These are phyloP conservation scores for Candida morakotiae DNA, from an alignment of 805 yeast genomes.

Conservation along the genomic window DNA sequence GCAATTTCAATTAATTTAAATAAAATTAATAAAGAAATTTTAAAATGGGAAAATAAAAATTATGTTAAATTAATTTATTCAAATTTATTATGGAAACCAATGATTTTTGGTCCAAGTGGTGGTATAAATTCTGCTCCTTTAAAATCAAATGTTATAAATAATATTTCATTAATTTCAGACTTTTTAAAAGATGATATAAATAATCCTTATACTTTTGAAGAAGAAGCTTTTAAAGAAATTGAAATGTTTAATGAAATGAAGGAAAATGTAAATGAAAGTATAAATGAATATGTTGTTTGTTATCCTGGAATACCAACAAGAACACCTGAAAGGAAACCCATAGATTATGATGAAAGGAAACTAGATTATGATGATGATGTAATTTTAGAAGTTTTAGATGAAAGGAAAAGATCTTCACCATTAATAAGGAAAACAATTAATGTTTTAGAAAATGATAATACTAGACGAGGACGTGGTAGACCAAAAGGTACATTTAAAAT, in stretches of 20 bases:
- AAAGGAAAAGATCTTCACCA: slow-evolving; percentile 6
- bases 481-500: slow-evolving; percentile 11
- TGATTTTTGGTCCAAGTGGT: slow-evolving; percentile 81
- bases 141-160: slow-evolving; percentile 26
- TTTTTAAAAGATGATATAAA: slow-evolving; percentile 67
- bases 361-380: slow-evolving; percentile 4
- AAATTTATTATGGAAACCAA: slow-evolving; percentile 72
- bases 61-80: slow-evolving; percentile 50
- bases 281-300: slow-evolving; percentile 27
- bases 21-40: slow-evolving; percentile 38
- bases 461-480: slow-evolving; percentile 9
- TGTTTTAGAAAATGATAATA: slow-evolving; percentile 4
- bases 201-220: slow-evolving; percentile 59
- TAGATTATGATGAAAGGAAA: not conserved
- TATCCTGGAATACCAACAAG: slow-evolving; percentile 27
- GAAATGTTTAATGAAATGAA: slow-evolving; percentile 18
- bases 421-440: slow-evolving; percentile 8
- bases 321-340: slow-evolving; percentile 1
- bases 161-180: slow-evolving; percentile 53
- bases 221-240: slow-evolving; percentile 49
- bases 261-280: slow-evolving; percentile 10
- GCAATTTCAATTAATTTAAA: slow-evolving; percentile 49
- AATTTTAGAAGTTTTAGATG: slow-evolving; percentile 16
- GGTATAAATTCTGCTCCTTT: slow-evolving; percentile 67
- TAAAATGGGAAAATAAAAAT: slow-evolving; percentile 50